phyloP scores from a whole-genome alignment of 73 alveolate genomes.

The Uronychia binucleata region DNA sequence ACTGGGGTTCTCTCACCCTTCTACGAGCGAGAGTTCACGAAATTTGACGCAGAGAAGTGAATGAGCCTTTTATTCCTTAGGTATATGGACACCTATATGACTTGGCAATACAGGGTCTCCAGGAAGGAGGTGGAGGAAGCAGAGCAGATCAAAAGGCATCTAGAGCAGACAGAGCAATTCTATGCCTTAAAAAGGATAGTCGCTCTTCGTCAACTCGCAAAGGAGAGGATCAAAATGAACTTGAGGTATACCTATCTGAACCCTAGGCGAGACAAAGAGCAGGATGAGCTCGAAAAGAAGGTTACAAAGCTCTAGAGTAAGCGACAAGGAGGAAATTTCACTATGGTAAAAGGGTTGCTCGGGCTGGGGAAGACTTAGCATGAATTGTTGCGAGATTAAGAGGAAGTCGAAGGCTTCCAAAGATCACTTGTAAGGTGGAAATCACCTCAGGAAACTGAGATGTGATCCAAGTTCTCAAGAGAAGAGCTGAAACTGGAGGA shows the following conservation, averaged over 20 bases:
- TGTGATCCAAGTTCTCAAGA: neutral
- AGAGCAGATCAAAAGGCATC: too few relatives aligned
- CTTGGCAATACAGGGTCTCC: too few relatives aligned
- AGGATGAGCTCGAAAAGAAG: slow-evolving; percentile 7
- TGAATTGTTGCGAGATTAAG: slow-evolving; percentile 17
- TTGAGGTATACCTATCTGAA: neutral
- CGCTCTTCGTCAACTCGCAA: slow-evolving; percentile 16
- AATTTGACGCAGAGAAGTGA: slow-evolving; percentile 30
- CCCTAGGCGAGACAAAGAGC: too few relatives aligned
- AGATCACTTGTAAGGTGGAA: slow-evolving; percentile 7
- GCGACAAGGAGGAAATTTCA: slow-evolving; percentile 21
- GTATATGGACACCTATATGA: too few relatives aligned
- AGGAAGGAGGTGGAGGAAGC: too few relatives aligned
- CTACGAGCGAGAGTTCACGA: slow-evolving; percentile 16
- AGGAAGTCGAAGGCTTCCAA: slow-evolving; percentile 24
- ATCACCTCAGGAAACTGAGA: too few relatives aligned
- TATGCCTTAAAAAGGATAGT: slow-evolving; percentile 1
- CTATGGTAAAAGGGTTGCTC: slow-evolving; percentile 1
- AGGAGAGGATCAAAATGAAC: slow-evolving; percentile 2
- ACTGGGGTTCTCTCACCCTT: slow-evolving; percentile 19
- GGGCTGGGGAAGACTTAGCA: slow-evolving; percentile 34
- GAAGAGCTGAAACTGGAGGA: slow-evolving; percentile 11
- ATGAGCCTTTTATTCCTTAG: slow-evolving; percentile 26
- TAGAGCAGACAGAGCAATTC: slow-evolving; percentile 7
- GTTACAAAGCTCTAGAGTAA: slow-evolving; percentile 18